Evolutionary conservation across 1,284 basidiomycete species (phyloP), one percentile per base, ranked within the genome.

Genomic region (Athelia psychrophila): DNA sequence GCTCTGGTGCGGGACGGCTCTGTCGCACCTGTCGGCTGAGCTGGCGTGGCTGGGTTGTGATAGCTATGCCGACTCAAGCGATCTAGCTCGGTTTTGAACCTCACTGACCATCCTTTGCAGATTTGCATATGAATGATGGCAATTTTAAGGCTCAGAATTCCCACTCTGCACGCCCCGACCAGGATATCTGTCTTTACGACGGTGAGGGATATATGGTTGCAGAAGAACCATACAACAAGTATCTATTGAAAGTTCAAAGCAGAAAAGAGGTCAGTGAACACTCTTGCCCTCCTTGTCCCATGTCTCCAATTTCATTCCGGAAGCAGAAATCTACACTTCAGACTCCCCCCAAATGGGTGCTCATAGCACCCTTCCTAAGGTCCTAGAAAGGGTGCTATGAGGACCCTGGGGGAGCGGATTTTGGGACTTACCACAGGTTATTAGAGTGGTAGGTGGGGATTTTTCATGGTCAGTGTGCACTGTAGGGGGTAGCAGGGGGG

Each of bases 141-240:
- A 57, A 59, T 13, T 60, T 60, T 36, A 54, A 53, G 15, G 59
- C 59, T 0, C 23, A 60, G 5, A 52, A 59, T 9, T 3, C 59
- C 24, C 12, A 38, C 0, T 36, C 20, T 2, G 2, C 6, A 6
- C 27, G 2, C 0, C 22, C 47, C 0, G 23, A 48, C 1, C 24
- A 55, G 3, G 51, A 59, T 3, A 25, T 53, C 1, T 54, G 36
- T 44, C 42, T 60, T 0, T 59, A 53, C 46, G 52, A 61, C 48
- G 52, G 57, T 2, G 45, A 23, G 0, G 47, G 49, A 4, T 55
- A 30, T 15, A 59, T 61, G 47, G 51, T 57, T 1, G 16, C 23
- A 9, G 42, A 58, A 2, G 1, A 15, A 12, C 44, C 48, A 16
- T 61, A 60, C 38, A 1, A 51, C 9, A 13, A 10, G 1, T 56